Evolutionary conservation across 2,329 filamentous ascomycete species (phyloP), one percentile per base, ranked within the genome.

Genomic region (Chalara sp.): DNA sequence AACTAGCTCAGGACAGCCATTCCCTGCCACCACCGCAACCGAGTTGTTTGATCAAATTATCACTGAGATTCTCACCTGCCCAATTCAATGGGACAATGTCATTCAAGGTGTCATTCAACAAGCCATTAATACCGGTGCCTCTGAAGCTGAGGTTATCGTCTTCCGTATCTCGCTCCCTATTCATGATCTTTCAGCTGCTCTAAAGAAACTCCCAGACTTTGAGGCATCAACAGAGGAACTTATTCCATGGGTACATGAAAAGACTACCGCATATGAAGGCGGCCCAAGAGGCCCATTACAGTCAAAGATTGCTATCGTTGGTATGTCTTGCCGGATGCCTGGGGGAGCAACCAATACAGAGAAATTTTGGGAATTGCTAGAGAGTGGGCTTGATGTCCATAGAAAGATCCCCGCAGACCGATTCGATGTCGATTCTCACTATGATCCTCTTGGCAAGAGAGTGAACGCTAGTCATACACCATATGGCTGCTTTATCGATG

Each of bases 381-480:
- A 83, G 63, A 82, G 85, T 66, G 86, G 86, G 7, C 76, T 88
- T 7, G 86, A 89, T 64, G 85, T 88, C 32, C 84, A 88, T 63
- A 76, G 79, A 45, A 64, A 68, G 56, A 64, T 74, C 6, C 85
- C 86, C 1, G 64, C 78, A 4, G 83, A 89, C 59, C 79, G 86
- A 10, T 90, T 89, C 67, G 80, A 87, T 53, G 80, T 82, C 10
- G 76, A 84, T 45, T 81, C 78, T 13, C 85, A 89, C 61, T 80
- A 76, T 54, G 86, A 90, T 61, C 78, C 83, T 11, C 81, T 80
- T 6, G 84, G 85, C 21, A 87, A 88, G 67, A 75, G 72, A 42
- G 81, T 83, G 66, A 90, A 89, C 71, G 88, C 86, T 54, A 86
- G 80, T 46, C 83, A 87, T 67, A 87, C 84, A 1, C 83, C 83